Evolutionary conservation across 306 rosid species (phyloP), one percentile per base, ranked within the genome.

Genomic region (Prunus padus): DNA sequence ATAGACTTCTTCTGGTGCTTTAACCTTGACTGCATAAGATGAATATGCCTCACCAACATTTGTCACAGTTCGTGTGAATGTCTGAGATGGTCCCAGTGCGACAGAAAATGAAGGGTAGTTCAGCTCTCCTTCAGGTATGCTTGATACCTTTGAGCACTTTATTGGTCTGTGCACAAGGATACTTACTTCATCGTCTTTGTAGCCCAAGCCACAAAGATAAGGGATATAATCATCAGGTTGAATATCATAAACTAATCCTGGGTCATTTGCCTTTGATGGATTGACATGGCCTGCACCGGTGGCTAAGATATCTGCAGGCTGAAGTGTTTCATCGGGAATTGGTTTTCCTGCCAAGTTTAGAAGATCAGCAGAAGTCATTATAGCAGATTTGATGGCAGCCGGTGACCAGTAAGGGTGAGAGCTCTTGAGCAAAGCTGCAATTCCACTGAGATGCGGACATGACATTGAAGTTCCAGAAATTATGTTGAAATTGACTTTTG

Each of bases 391-490:
- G 64, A 89, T 87, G 63, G 92, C 86, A 55, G 93, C 90, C n/a
- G 97, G 93, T 31, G 93, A 89, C 93, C 97, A 89, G 51, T 71
- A 22, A 73, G 92, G 90, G 80, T 91, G 93, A 67, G 97, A 86
- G 63, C 92, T 86, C 79, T 91, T 89, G 65, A 91, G 86, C 85
- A 91, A 82, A 85, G 90, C 97, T 23, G 85, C 93, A 76, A 91
- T 82, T 52, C 97, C 93, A 64, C 93, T 89, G 26, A 91, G 88
- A 91, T 91, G 93, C n/a, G 97, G 92, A 63, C 93, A 91, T 68
- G 97, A 72, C 93, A 91, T 89, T 71, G 93, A 89, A 75, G 93
- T 91, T 67, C 97, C 97, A 5, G 97, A 91, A 47, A 81, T 71
- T 33, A 91, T 77, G 82, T 87, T 87, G 86, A 89, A 91, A 67